Evolutionary conservation across 2,329 filamentous ascomycete genomes (phyloP), one percentile per base, ranked within the genome.

Genomic region (Aspergillus pseudotamarii): DNA sequence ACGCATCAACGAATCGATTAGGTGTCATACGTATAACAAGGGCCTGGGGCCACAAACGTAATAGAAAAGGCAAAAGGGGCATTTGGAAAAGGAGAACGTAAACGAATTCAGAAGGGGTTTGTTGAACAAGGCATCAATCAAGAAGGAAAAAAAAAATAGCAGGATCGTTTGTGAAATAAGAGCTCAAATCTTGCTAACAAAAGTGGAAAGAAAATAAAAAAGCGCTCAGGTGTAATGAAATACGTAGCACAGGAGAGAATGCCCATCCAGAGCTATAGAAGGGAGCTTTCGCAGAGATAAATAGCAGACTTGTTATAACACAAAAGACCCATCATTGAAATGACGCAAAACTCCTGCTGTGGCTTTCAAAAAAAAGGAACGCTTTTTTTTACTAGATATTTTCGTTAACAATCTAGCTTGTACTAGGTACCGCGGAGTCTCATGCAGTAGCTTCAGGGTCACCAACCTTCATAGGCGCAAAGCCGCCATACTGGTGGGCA

Each of bases 401-500:
- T 57, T 65, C 65, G 65, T 67, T 67, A 67, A 65, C 60, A 58
- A 58, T 50, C 53, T 48, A 53, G 36, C 56, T 43, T 60, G 59
- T 60, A 61, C 51, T 48, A 55, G 50, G 50, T 28, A 57, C 59
- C 36, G 32, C 43, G 54, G 66, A 48, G 48, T 48, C 64, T 58
- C 32, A 55, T 50, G 53, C 62, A 64, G 56, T 72, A 66, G 70
- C 64, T 56, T 61, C 60, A 61, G 63, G 61, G 48, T 48, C 43
- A 78, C 79, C 71, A 77, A 88, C 87, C 85, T 89, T 89, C 86
- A 89, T 87, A 64, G 87, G 87, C 74, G 86, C 86, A 80, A 87
- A 90, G 75, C 86, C 87, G 66, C 77, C 78, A 74, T 88, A 89
- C 63, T 85, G 85, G 76, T 89, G 84, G 70, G 84, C 80, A 28